Base-by-base conservation (phyloP, 495 filamentous ascomycete genomes). In the Thermothielavioides terrestris region DNA sequence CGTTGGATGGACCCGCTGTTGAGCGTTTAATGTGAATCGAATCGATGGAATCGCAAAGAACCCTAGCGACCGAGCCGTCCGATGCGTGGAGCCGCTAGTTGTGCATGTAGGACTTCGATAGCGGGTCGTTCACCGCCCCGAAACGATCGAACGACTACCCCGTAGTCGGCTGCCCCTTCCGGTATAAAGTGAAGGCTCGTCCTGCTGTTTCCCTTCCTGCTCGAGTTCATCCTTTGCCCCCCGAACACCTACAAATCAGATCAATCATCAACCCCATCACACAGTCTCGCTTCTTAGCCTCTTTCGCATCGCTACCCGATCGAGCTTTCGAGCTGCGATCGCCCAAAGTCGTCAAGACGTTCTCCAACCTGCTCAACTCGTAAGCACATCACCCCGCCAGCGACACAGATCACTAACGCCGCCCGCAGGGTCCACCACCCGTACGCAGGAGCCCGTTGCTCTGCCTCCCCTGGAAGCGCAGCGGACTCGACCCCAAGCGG, bases 391-490 rank as follows among this genome's bases (percentile, higher is more conserved):
- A 23, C 23, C 26, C 14, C 32, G 26, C 18, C 20, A 42, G 6
- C 12, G 21, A 21, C 34, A 27, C 45, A 10, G 8, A 22, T 25
- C 42, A 21, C 60, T 59, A 50, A 56, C 47, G 26, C 11, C 8
- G 9, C 22, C 37, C 20, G 39, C 62, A 92, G 91, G 62, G 80
- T 85, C 73, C 91, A 97, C 76, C 86, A 97, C 82, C 89, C 89
- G 75, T 94, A 86, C 84, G 91, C 94, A 81, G 83, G 83, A 83
- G 86, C 85, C 83, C 88, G 88, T 77, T 91, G 90, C 79, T 85
- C 88, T 80, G 84, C 88, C 71, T 80, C 84, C 66, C 79, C 86
- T 68, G 89, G 87, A 73, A 82, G 85, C 68, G 81, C 85, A 81
- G 84, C 87, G 79, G 89, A 92, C 73, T 81, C 79, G 61, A 70